Percentiles rank a stretch among this genome's conserved stretches.
These are phyloP conservation scores for Aspergillus hancockii DNA, from an alignment of 495 filamentous ascomycete species.

Conservation along the genomic window DNA sequence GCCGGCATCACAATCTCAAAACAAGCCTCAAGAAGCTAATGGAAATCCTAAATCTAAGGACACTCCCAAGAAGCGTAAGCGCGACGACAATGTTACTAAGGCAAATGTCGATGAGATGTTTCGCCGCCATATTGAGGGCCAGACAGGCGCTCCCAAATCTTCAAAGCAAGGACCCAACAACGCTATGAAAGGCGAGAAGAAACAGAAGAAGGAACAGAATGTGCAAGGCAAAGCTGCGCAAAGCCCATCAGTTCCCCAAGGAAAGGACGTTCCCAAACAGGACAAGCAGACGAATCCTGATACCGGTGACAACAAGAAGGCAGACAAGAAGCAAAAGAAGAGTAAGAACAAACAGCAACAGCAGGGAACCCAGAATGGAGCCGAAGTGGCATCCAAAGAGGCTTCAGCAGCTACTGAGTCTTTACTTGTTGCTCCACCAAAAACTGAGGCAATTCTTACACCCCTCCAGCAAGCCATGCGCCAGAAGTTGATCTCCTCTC, in stretches of 20 bases:
- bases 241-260: constrained; percentile 38
- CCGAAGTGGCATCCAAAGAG: constrained; percentile 24
- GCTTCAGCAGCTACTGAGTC: constrained; percentile 23
- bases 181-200: constrained; percentile 40
- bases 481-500: constrained; percentile 86
- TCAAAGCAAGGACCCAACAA: constrained; percentile 21
- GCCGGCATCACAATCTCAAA: constrained; percentile 23
- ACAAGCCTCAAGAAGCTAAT: constrained; percentile 28
- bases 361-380: constrained; percentile 23
- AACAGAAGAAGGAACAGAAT: constrained; percentile 42
- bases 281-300: constrained; percentile 22
- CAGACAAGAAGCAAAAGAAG: constrained; percentile 38
- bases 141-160: constrained; percentile 27
- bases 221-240: constrained; percentile 13
- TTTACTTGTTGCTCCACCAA: constrained; percentile 35
- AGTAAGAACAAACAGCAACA: constrained; percentile 41
- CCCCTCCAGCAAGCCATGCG: constrained; percentile 92
- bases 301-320: constrained; percentile 21
- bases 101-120: constrained; percentile 76
- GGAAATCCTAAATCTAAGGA: constrained; percentile 30
- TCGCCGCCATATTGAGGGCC: constrained; percentile 76
- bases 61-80: constrained; percentile 55
- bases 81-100: constrained; percentile 61
- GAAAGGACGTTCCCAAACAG: constrained; percentile 32
- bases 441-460: constrained; percentile 62